phyloP scores from a whole-genome alignment of 148 eudicot genomes.

The Cornus controversa region DNA sequence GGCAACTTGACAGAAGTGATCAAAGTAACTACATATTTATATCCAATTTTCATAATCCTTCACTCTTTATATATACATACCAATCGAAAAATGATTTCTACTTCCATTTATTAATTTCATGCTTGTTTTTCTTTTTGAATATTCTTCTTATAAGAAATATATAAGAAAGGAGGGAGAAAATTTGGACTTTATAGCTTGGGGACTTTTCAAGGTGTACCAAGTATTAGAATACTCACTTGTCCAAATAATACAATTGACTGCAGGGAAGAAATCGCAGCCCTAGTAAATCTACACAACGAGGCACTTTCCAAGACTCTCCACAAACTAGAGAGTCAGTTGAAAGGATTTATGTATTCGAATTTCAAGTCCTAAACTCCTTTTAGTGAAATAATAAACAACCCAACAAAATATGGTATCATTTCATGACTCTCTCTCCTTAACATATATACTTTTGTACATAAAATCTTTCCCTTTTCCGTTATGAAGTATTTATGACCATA shows the following conservation, averaged over 20 bases:
- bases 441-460: no score
- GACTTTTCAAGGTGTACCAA: slow-evolving; percentile 33
- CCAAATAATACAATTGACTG: slow-evolving; percentile 19
- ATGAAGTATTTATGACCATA: no score
- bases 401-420: slow-evolving; percentile 17
- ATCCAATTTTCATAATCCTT: no score
- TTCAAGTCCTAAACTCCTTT: slow-evolving; percentile 25
- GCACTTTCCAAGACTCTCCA: slow-evolving; percentile 17
- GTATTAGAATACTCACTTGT: slow-evolving; percentile 5
- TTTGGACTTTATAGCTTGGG: slow-evolving; percentile 35
- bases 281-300: slow-evolving; percentile 14
- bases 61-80: no score
- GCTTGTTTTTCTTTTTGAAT: no score
- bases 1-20: no score
- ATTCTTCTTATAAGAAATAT: slow-evolving; percentile 31
- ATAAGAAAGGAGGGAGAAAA: slow-evolving; percentile 42
- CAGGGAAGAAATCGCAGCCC: neutral
- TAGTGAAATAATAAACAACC: slow-evolving; percentile 21
- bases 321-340: slow-evolving; percentile 18
- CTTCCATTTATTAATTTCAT: no score
- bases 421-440: no score
- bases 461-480: no score
- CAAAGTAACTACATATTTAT: no score
- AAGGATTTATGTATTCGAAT: slow-evolving; percentile 34
- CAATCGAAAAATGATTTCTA: no score